Conservation (phyloP, 139 green algal species). For the Auxenochlorella protothecoides region DNA sequence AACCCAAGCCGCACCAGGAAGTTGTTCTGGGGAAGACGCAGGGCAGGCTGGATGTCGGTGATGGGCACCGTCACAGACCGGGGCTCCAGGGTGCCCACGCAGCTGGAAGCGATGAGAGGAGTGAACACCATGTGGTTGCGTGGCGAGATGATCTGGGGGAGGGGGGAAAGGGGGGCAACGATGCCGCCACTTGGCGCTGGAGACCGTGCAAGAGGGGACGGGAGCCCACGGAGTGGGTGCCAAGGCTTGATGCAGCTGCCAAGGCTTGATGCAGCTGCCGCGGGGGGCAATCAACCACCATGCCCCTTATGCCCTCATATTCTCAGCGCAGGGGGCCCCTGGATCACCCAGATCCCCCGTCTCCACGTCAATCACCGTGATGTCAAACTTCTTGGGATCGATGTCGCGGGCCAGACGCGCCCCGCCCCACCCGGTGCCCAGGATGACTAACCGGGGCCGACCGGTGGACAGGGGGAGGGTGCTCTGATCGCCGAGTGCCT, state of each 20-base stretch:
- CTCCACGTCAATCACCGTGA: slow-evolving; percentile 40
- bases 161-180: too few species aligned
- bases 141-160: slow-evolving; percentile 38
- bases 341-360: too few species aligned
- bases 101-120: slow-evolving; percentile 59
- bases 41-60: slow-evolving; percentile 53
- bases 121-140: slow-evolving; percentile 86
- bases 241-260: too few species aligned
- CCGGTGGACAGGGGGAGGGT: background rate
- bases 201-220: too few species aligned
- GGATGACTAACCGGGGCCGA: slow-evolving; percentile 53
- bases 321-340: too few species aligned
- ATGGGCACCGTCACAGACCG: slow-evolving; percentile 55
- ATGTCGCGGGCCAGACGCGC: slow-evolving; percentile 58
- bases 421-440: slow-evolving; percentile 72
- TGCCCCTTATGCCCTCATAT: too few species aligned
- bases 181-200: too few species aligned
- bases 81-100: slow-evolving; percentile 74
- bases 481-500: too few species aligned
- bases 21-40: slow-evolving; percentile 31
- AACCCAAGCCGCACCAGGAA: background rate
- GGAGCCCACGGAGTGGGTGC: too few species aligned
- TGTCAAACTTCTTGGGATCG: slow-evolving; percentile 54
- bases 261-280: too few species aligned
- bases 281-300: too few species aligned